These are phyloP conservation scores for Atkinsonella texensis DNA, from an alignment of 2,329 filamentous ascomycete species.

Conservation along the genomic window DNA sequence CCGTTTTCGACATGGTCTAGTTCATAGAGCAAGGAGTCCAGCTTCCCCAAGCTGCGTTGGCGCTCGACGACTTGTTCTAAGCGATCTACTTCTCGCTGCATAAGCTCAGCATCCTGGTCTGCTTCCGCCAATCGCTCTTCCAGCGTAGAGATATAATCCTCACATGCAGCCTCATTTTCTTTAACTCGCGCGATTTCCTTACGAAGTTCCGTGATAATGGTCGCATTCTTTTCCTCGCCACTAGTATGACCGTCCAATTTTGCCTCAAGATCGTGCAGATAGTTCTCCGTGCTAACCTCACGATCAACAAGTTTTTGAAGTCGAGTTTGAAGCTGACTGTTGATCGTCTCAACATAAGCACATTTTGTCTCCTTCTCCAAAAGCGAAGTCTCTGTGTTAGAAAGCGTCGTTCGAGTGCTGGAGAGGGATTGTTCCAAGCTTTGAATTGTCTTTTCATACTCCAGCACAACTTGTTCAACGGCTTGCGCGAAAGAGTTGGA, in stretches of 20 bases:
- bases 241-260: conserved; percentile 84
- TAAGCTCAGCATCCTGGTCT: conserved; percentile 89
- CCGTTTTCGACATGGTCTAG: conserved; percentile 64
- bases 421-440: conserved; percentile 83
- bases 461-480: conserved; percentile 88
- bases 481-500: conserved; percentile 94
- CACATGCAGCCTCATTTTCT: conserved; percentile 80
- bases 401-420: conserved; percentile 71
- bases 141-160: conserved; percentile 94
- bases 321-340: conserved; percentile 75
- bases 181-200: conserved; percentile 82
- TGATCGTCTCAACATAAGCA: conserved; percentile 85
- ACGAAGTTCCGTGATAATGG: conserved; percentile 73
- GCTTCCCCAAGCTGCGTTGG: conserved; percentile 85
- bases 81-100: conserved; percentile 92
- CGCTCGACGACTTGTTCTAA: conserved; percentile 92
- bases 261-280: conserved; percentile 80
- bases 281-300: conserved; percentile 82
- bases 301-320: conserved; percentile 90
- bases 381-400: conserved; percentile 72
- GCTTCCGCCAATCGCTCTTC: conserved; percentile 92
- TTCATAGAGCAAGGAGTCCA: conserved; percentile 86
- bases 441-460: conserved; percentile 98
- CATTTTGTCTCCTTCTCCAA: conserved; percentile 91
- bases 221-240: conserved; percentile 84